Conservation (phyloP, 1,284 basidiomycete species). For the Neolentinus lepideus region DNA sequence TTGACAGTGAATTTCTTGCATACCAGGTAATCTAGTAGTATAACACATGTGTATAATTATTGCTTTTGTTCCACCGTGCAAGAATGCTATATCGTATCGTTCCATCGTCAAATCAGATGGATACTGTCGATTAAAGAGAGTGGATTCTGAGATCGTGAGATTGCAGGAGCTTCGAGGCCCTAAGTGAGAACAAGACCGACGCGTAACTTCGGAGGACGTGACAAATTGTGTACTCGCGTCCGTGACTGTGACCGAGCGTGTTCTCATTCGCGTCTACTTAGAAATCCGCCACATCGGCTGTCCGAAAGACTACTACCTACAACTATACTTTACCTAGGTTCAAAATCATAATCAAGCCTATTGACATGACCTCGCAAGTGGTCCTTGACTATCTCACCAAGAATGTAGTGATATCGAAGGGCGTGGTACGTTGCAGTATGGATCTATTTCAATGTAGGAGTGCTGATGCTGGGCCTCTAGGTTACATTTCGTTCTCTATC, state of each 20-base stretch:
- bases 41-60: not conserved
- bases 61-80: not conserved
- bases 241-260: not conserved
- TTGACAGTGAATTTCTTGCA: not conserved
- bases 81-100: not conserved
- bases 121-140: no score
- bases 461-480: conserved; percentile 25
- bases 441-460: not conserved
- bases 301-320: not conserved
- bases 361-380: conserved; percentile 39
- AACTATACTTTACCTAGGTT: no score
- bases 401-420: conserved; percentile 53
- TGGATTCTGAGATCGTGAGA: no score
- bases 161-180: no score
- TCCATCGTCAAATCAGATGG: no score
- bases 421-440: conserved; percentile 41
- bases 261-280: not conserved
- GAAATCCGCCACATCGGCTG: not conserved
- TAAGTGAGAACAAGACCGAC: no score
- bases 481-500: conserved; percentile 72
- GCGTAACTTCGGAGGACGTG: no score
- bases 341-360: no score
- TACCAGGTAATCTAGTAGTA: not conserved
- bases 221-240: no score
- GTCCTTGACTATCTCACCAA: conserved; percentile 54